These are phyloP conservation scores for Effrenium voratum DNA, from an alignment of 73 alveolate species.

Conservation along the genomic window DNA sequence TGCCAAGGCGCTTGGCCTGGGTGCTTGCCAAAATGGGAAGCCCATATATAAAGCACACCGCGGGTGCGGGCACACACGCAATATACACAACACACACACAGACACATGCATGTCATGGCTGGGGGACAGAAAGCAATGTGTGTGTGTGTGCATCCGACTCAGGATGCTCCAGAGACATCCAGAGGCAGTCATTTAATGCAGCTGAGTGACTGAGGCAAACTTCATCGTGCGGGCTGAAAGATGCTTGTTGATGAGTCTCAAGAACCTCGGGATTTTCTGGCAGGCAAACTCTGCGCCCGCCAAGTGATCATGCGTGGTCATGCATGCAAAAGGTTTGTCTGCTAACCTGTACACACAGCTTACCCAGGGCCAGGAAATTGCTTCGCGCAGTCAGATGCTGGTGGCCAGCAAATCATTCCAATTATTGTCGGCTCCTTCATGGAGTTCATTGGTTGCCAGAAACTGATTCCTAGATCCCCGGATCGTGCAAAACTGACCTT, in stretches of 20 bases:
- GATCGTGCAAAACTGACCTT: too few relatives aligned
- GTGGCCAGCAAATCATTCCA: not conserved
- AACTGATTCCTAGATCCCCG: too few relatives aligned
- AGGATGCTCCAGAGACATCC: not conserved
- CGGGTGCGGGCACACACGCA: not conserved
- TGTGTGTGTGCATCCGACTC: not conserved
- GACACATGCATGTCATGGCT: not conserved
- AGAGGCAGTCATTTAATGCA: not conserved
- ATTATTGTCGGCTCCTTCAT: not conserved
- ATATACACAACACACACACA: not conserved
- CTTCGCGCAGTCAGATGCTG: too few relatives aligned
- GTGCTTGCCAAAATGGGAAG: not conserved
- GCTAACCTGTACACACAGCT: too few relatives aligned
- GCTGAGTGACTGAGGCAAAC: constrained; percentile 54
- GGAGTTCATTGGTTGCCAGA: too few relatives aligned
- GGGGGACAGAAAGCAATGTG: not conserved
- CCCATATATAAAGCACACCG: not conserved
- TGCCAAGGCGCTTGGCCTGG: too few relatives aligned
- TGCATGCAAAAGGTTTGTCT: too few relatives aligned
- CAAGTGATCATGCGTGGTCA: too few relatives aligned
- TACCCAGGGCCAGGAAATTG: too few relatives aligned
- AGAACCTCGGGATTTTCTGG: not conserved
- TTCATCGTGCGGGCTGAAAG: constrained; percentile 84
- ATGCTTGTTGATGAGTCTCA: constrained; percentile 87
- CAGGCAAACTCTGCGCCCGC: too few relatives aligned